Percentiles rank a stretch among this genome's conserved stretches.
phyloP scores from a whole-genome alignment of 495 filamentous ascomycete species.

The Clavariopsis aquatica region DNA sequence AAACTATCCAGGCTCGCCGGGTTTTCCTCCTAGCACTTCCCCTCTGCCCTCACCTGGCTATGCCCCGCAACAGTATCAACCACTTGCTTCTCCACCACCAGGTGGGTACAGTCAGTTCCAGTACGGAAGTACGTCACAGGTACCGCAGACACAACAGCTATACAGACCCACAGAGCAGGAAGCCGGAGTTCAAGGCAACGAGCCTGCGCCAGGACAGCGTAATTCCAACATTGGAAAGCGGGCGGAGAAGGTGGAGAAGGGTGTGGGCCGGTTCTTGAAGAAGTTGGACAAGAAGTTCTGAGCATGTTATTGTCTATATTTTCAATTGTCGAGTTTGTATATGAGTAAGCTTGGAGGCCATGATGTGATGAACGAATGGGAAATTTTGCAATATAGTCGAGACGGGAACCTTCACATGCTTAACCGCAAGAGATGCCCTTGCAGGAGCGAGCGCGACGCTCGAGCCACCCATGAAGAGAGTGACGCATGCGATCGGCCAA shows the following conservation, averaged over 20 bases:
- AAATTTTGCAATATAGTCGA: not conserved
- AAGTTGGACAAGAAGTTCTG: conserved; percentile 85
- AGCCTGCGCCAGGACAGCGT: conserved; percentile 47
- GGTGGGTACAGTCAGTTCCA: conserved; percentile 31
- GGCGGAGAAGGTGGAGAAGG: conserved; percentile 71
- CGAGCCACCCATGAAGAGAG: no score
- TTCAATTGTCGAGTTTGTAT: not conserved
- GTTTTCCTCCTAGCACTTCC: conserved; percentile 23
- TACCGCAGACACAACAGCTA: conserved; percentile 55
- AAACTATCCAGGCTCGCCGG: conserved; percentile 36
- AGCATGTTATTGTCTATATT: conserved; percentile 15
- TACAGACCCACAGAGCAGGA: conserved; percentile 69
- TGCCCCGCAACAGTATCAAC: conserved; percentile 43
- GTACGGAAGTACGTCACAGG: conserved; percentile 32
- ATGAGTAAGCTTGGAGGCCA: no score
- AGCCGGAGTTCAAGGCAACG: conserved; percentile 43
- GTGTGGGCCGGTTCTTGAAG: conserved; percentile 79
- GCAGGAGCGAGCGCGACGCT: no score
- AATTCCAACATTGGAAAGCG: conserved; percentile 65
- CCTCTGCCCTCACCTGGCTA: conserved; percentile 42
- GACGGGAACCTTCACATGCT: not conserved
- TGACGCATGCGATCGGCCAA: no score
- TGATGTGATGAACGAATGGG: not conserved
- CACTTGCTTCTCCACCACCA: conserved; percentile 35
- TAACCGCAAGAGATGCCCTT: not conserved